Conservation (phyloP, 148 eudicot species). For the Spergularia marina region DNA sequence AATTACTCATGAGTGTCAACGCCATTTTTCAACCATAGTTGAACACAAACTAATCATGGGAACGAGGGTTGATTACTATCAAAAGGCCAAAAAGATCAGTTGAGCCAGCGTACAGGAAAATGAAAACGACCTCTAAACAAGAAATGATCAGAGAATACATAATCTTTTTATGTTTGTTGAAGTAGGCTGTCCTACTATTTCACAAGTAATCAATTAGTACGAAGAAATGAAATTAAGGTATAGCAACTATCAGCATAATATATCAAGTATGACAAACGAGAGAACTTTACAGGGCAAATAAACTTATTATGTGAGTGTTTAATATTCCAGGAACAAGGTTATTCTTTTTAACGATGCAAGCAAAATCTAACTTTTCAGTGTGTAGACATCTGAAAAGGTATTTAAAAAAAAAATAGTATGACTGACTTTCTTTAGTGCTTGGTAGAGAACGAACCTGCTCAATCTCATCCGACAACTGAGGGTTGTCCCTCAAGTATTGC, state of each 20-base stretch:
- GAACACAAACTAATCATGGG: not conserved
- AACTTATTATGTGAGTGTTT: not conserved
- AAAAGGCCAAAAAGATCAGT: not conserved
- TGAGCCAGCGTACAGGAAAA: not conserved
- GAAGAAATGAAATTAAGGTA: not conserved
- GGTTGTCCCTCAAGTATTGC: slow-evolving; percentile 82
- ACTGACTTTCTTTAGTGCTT: not conserved
- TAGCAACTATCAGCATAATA: too few species aligned
- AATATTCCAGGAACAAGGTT: not conserved
- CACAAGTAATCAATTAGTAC: not conserved
- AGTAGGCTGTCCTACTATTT: not conserved
- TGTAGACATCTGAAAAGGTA: not conserved
- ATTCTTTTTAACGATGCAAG: not conserved
- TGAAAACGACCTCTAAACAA: not conserved
- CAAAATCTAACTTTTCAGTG: not conserved
- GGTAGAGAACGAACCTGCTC: slow-evolving; percentile 61
- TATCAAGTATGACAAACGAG: too few species aligned
- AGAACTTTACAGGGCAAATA: too few species aligned
- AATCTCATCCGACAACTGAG: slow-evolving; percentile 65
- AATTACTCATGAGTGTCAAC: not conserved
- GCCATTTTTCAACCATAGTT: not conserved
- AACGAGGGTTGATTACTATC: not conserved
- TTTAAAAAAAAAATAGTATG: not conserved
- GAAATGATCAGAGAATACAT: not conserved
- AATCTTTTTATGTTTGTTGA: not conserved